Evolutionary conservation across 2,329 filamentous ascomycete species (phyloP).

Genomic region (Aspergillus fumigatus): DNA sequence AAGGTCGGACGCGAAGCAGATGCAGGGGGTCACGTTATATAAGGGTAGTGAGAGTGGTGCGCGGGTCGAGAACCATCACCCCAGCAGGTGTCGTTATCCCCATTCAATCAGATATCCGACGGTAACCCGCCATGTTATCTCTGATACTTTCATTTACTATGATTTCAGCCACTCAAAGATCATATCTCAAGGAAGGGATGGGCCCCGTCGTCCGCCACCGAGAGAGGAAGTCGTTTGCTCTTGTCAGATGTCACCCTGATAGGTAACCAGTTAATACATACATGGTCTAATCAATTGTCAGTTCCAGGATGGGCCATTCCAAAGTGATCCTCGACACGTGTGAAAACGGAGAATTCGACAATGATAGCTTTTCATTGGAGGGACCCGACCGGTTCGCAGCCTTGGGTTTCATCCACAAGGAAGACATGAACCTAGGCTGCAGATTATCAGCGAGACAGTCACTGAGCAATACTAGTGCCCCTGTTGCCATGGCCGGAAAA

Average conservation of each 20-base stretch:
- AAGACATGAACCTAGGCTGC: not conserved
- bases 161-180: not conserved
- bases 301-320: not conserved
- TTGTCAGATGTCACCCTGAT: not conserved
- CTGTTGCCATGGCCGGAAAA: not conserved
- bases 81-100: not conserved
- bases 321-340: not conserved
- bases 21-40: not conserved
- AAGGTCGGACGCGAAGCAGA: not conserved
- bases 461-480: not conserved
- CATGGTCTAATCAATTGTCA: not conserved
- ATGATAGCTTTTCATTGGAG: not conserved
- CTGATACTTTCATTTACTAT: not conserved
- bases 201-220: not conserved
- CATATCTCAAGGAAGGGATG: not conserved
- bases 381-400: not conserved
- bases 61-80: not conserved
- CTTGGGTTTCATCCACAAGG: not conserved
- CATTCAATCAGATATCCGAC: not conserved
- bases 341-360: not conserved
- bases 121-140: constrained; percentile 7
- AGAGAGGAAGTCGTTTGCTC: not conserved
- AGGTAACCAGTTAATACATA: not conserved
- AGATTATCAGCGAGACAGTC: not conserved
- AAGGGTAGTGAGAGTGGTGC: not conserved